A percentile compares a stretch with the other conserved stretches of the same genome.
Conservation (phyloP, 176 grass and related monocot genomes). For the Puccinellia tenuiflora region DNA sequence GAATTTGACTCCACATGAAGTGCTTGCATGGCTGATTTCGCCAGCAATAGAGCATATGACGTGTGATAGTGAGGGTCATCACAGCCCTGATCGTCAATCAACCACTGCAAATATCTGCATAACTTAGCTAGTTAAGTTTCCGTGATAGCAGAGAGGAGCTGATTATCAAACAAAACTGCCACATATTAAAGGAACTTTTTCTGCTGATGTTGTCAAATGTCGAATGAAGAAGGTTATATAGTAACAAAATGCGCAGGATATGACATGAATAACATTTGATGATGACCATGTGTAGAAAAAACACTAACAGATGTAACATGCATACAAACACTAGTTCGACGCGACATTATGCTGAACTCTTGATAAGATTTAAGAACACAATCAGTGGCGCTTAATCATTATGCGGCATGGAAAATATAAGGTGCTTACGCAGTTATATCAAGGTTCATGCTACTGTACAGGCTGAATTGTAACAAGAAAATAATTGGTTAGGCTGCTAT, state of each 20-base stretch:
- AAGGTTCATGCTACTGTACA: background rate
- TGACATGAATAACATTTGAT: background rate
- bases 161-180: background rate
- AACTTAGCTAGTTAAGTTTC: slow-evolving; percentile 4
- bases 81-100: slow-evolving; percentile 85
- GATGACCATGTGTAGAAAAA: slow-evolving; percentile 6
- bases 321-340: background rate
- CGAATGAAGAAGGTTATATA: background rate
- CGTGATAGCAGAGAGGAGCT: background rate
- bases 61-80: slow-evolving; percentile 88
- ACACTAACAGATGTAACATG: background rate
- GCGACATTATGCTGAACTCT: background rate
- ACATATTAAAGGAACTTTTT: background rate
- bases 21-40: slow-evolving; percentile 71
- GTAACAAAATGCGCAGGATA: background rate
- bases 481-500: background rate
- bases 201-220: background rate
- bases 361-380: background rate
- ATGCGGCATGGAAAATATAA: background rate
- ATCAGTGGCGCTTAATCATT: background rate
- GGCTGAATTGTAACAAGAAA: background rate
- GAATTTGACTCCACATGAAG: slow-evolving; percentile 30
- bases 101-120: slow-evolving; percentile 92
- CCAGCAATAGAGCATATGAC: slow-evolving; percentile 71
- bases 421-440: background rate